Conservation (phyloP, 2,329 filamentous ascomycete genomes). For the Aspergillus aculeatus region DNA sequence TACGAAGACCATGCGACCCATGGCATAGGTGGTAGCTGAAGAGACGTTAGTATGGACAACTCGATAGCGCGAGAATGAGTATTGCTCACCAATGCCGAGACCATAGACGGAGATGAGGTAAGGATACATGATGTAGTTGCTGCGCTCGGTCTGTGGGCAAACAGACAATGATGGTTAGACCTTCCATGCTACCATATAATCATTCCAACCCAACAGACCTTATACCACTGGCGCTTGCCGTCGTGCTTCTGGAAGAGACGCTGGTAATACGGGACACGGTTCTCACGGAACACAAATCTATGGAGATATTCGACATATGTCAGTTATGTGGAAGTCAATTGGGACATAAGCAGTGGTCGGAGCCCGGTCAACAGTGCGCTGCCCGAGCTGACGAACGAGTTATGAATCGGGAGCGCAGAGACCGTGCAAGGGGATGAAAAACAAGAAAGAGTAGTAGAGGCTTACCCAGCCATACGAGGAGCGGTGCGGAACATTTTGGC, state of each 20-base stretch:
- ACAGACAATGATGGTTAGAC: constrained; percentile 1
- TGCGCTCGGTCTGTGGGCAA: constrained; percentile 50
- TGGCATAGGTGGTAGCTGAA: constrained; percentile 42
- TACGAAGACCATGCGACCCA: constrained; percentile 46
- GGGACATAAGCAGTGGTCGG: neutral
- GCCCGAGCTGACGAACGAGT: constrained; percentile 15
- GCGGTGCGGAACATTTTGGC: constrained; percentile 44
- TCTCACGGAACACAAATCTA: constrained; percentile 62
- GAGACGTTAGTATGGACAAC: constrained; percentile 10
- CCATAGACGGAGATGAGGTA: constrained; percentile 57
- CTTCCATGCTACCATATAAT: neutral
- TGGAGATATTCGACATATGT: constrained; percentile 10
- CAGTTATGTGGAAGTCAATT: constrained; percentile 14
- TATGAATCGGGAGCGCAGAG: constrained; percentile 17
- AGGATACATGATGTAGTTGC: constrained; percentile 59
- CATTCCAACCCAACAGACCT: constrained; percentile 52
- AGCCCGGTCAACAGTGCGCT: constrained; percentile 20
- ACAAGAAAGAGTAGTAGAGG: constrained; percentile 11
- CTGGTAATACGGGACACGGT: constrained; percentile 68
- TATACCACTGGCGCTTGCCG: constrained; percentile 65
- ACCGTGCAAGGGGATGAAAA: constrained; percentile 2
- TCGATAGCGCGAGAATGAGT: neutral
- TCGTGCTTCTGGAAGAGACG: constrained; percentile 65
- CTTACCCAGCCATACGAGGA: constrained; percentile 46
- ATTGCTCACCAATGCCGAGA: constrained; percentile 48